phyloP scores from a whole-genome alignment of 306 rosid species.

The Gynostemma pentaphyllum region DNA sequence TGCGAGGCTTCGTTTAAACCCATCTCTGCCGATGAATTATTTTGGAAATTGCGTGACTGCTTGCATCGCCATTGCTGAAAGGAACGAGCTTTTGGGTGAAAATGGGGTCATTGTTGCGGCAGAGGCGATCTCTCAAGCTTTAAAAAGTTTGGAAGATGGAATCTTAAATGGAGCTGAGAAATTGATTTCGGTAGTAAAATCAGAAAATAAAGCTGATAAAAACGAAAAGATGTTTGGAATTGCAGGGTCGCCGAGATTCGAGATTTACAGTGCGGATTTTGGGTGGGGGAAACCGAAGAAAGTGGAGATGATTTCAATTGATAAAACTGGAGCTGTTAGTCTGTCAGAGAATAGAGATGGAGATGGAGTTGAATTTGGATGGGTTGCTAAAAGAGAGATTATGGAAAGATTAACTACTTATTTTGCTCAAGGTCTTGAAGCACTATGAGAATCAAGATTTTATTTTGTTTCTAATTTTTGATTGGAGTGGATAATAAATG shows the following conservation, averaged over 20 bases:
- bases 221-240: no score
- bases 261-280: constrained; percentile 21
- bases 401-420: constrained; percentile 16
- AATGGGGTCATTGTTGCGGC: constrained; percentile 18
- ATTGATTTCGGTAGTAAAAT: neutral
- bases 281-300: constrained; percentile 39
- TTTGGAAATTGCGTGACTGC: constrained; percentile 22
- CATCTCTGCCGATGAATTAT: constrained; percentile 6
- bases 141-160: constrained; percentile 9
- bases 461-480: no score
- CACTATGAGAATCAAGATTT: no score
- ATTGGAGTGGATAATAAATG: no score
- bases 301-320: constrained; percentile 9
- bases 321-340: neutral
- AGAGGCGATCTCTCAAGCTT: constrained; percentile 9
- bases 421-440: constrained; percentile 9
- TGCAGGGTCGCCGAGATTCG: constrained; percentile 23
- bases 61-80: neutral
- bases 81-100: constrained; percentile 7
- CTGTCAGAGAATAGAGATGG: constrained; percentile 9
- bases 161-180: constrained; percentile 5
- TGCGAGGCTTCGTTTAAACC: constrained; percentile 12
- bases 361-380: constrained; percentile 18
- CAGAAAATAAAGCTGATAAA: neutral
- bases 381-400: constrained; percentile 5